These are phyloP conservation scores for Aquilaria yunnanensis DNA, from an alignment of 345 rosid genomes.

Conservation along the genomic window DNA sequence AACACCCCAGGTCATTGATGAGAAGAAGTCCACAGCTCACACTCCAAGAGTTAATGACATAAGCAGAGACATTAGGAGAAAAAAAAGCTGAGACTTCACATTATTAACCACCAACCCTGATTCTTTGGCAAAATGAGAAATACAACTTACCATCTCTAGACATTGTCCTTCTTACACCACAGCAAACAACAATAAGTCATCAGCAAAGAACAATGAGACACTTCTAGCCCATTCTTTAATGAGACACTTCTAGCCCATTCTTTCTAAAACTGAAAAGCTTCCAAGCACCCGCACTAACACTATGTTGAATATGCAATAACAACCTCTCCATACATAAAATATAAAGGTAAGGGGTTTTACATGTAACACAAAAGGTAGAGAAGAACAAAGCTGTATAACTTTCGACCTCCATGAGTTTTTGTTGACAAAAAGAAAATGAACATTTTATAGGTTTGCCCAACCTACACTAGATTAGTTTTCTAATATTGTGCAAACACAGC, in stretches of 20 bases:
- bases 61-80: background rate
- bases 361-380: too few species aligned
- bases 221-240: background rate
- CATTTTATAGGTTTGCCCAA: too few species aligned
- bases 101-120: background rate
- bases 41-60: background rate
- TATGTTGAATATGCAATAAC: background rate
- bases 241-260: background rate
- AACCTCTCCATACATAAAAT: too few species aligned
- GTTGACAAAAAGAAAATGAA: too few species aligned
- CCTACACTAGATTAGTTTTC: too few species aligned
- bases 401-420: too few species aligned
- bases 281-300: background rate
- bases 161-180: background rate
- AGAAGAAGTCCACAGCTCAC: background rate
- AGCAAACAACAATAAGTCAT: background rate
- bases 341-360: background rate
- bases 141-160: background rate
- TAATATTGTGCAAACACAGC: too few species aligned
- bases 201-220: background rate
- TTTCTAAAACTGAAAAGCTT: background rate
- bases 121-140: background rate
- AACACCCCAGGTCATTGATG: background rate
- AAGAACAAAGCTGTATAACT: too few species aligned
- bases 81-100: background rate